Evolutionary conservation across 257 asterid genomes (phyloP).

Genomic region (Agastache rugosa): DNA sequence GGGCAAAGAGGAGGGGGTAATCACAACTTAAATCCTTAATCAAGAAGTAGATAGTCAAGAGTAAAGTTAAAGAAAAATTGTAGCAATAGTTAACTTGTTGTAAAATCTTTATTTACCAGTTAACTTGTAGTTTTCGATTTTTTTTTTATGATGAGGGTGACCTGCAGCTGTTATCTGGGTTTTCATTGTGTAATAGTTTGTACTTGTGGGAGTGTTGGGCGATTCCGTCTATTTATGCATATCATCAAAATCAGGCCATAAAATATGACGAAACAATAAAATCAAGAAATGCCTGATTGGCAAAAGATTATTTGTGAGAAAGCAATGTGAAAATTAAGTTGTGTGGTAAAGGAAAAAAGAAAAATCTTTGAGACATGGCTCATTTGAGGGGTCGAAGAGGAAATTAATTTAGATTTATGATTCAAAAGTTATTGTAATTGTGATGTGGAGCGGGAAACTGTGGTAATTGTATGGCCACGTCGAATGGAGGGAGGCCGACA

Average conservation of each 20-base stretch:
- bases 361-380: neutral
- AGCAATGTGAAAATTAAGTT: neutral
- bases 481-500: constrained; percentile 34
- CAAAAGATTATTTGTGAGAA: neutral
- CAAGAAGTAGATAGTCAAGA: no score
- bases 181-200: no score
- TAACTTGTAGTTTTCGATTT: no score
- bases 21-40: neutral
- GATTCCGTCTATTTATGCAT: neutral
- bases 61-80: no score
- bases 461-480: constrained; percentile 72
- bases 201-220: no score
- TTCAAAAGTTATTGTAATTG: constrained; percentile 22
- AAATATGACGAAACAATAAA: no score
- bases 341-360: neutral
- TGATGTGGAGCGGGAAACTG: constrained; percentile 28
- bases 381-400: neutral
- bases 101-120: no score
- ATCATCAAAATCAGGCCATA: no score
- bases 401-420: constrained; percentile 5
- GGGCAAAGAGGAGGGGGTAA: no score
- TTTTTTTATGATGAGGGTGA: no score
- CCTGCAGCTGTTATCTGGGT: no score
- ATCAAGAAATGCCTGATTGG: neutral
- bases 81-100: no score